Evolutionary conservation across 163 green algal species (phyloP).

Genomic region (Scenedesmus sp.): DNA sequence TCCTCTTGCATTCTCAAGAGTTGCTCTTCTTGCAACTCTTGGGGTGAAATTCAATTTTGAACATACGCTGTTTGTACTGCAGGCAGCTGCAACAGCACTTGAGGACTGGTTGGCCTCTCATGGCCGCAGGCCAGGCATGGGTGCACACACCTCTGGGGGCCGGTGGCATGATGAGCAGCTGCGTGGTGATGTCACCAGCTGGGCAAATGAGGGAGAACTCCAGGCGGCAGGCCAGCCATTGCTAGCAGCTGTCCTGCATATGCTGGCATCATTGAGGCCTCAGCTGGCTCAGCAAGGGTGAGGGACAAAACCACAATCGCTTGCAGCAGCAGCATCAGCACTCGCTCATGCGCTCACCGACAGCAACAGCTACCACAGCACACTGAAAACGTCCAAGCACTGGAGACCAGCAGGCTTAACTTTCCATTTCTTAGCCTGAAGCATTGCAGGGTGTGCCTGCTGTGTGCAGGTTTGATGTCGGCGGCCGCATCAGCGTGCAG

Average conservation of each 20-base stretch:
- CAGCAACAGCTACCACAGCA: neutral
- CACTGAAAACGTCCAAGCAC: too few species aligned
- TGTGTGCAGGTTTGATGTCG: constrained; percentile 65
- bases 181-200: constrained; percentile 41
- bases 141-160: neutral
- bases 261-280: neutral
- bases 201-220: constrained; percentile 33
- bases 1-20: neutral
- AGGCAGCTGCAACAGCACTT: constrained; percentile 18
- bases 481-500: constrained; percentile 69
- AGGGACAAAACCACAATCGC: neutral
- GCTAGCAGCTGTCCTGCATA: constrained; percentile 16
- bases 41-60: neutral
- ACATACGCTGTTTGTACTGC: neutral
- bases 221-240: neutral
- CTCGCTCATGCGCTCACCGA: neutral
- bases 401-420: too few species aligned
- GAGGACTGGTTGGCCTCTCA: constrained; percentile 17
- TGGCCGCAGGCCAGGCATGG: constrained; percentile 45
- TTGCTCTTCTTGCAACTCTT: neutral
- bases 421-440: neutral
- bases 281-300: constrained; percentile 39
- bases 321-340: neutral
- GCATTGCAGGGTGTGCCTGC: neutral
- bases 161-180: neutral